These are phyloP conservation scores for Fusarium bulbicola DNA, from an alignment of 2,329 filamentous ascomycete species.

Conservation along the genomic window DNA sequence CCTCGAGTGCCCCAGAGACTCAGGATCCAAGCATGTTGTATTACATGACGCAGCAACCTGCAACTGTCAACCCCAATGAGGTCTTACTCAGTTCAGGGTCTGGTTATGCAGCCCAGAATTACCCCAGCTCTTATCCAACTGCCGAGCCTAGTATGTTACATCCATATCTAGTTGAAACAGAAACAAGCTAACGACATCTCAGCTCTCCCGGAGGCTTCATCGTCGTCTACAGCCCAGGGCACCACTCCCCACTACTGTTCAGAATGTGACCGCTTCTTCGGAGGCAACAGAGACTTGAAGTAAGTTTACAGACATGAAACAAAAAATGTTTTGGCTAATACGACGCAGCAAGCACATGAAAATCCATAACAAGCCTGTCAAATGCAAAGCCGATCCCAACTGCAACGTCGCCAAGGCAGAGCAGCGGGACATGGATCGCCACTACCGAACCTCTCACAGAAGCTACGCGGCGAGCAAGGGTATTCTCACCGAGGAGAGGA, in stretches of 20 bases:
- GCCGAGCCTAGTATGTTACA: slow-evolving; percentile 7
- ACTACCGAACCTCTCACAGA: slow-evolving; percentile 32
- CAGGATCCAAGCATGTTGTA: slow-evolving; percentile 20
- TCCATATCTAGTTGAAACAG: not conserved
- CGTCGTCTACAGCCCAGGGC: slow-evolving; percentile 7
- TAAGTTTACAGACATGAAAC: not conserved
- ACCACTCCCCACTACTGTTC: slow-evolving; percentile 1
- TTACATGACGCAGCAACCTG: slow-evolving; percentile 11
- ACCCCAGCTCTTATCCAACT: slow-evolving; percentile 17
- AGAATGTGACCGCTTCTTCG: slow-evolving; percentile 1
- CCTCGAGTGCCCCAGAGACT: slow-evolving; percentile 10
- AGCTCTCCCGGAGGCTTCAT: slow-evolving; percentile 3
- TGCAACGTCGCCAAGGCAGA: slow-evolving; percentile 29
- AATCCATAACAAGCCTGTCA: slow-evolving; percentile 32
- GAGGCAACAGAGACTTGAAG: slow-evolving; percentile 15
- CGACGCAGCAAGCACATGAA: slow-evolving; percentile 38
- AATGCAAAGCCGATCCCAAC: slow-evolving; percentile 27
- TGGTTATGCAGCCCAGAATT: not conserved
- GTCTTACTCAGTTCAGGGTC: not conserved
- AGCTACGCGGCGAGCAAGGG: slow-evolving; percentile 14
- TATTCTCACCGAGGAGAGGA: not conserved
- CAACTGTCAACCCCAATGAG: slow-evolving; percentile 28
- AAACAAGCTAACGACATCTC: not conserved
- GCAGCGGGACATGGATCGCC: slow-evolving; percentile 39
- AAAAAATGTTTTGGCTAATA: not conserved